Evolutionary conservation across 805 yeast genomes (phyloP).

Genomic region (Hemisphaericaspora nanyangensis): DNA sequence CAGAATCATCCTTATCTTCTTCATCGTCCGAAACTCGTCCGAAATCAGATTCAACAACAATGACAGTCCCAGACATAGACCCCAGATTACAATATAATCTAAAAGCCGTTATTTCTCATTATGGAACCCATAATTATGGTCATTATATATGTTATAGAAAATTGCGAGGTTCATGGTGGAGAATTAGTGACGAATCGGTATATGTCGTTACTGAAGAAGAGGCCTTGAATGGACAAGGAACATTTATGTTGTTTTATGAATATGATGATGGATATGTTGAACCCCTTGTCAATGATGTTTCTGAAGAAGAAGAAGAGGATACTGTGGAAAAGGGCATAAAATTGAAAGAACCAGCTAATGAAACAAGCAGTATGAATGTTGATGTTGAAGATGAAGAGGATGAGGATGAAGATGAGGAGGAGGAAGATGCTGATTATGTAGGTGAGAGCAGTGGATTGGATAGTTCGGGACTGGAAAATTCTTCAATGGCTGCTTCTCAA

Average conservation of each 20-base stretch:
- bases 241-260: slow-evolving; percentile 91
- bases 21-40: slow-evolving; percentile 4
- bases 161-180: slow-evolving; percentile 88
- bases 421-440: slow-evolving; percentile 6
- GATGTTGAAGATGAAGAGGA: slow-evolving; percentile 2
- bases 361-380: background rate
- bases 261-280: slow-evolving; percentile 26
- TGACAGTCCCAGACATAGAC: slow-evolving; percentile 11
- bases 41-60: slow-evolving; percentile 8
- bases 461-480: slow-evolving; percentile 8
- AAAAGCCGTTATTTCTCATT: slow-evolving; percentile 86
- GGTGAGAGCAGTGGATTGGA: background rate
- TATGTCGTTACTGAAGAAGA: slow-evolving; percentile 76
- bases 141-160: slow-evolving; percentile 89
- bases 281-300: slow-evolving; percentile 15
- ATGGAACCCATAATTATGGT: slow-evolving; percentile 96
- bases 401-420: slow-evolving; percentile 2
- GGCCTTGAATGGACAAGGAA: slow-evolving; percentile 78
- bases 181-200: slow-evolving; percentile 87
- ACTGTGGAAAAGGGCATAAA: slow-evolving; percentile 6
- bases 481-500: background rate
- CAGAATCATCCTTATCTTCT: slow-evolving; percentile 1
- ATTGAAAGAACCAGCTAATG: background rate
- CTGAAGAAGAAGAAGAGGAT: slow-evolving; percentile 16
- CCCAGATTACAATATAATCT: slow-evolving; percentile 60